phyloP scores from a whole-genome alignment of 2,329 filamentous ascomycete genomes.

The Penicillium sp. region DNA sequence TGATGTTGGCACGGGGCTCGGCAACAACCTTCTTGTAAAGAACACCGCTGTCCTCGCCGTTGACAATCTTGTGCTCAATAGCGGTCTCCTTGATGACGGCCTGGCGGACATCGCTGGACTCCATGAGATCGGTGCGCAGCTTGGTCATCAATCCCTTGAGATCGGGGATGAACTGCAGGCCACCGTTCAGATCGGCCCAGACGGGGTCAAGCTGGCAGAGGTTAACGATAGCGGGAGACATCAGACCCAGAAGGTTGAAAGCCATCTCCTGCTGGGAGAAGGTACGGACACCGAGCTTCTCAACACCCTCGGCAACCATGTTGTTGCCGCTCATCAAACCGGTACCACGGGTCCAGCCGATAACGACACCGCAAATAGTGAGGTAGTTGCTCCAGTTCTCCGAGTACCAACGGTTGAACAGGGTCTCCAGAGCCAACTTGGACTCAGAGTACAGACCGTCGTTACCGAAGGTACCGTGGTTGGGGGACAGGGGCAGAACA shows the following conservation, averaged over 20 bases:
- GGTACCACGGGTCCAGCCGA: constrained; percentile 98
- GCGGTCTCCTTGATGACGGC: constrained; percentile 95
- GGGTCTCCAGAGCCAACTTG: constrained; percentile 92
- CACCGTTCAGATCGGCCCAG: constrained; percentile 96
- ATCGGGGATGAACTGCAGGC: constrained; percentile 95
- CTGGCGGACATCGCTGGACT: constrained; percentile 89
- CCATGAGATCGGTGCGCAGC: constrained; percentile 91
- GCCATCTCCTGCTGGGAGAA: constrained; percentile 99
- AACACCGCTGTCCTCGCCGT: constrained; percentile 88
- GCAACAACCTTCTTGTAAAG: constrained; percentile 94
- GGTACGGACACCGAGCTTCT: constrained; percentile 94
- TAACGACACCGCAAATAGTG: constrained; percentile 96
- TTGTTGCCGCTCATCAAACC: constrained; percentile 99
- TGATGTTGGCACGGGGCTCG: constrained; percentile 94
- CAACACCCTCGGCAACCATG: constrained; percentile 93
- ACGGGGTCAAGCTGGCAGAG: constrained; percentile 95
- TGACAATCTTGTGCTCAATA: constrained; percentile 96
- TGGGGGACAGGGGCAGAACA: constrained; percentile 92
- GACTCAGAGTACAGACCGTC: constrained; percentile 98
- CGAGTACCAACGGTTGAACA: constrained; percentile 98
- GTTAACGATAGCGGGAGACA: constrained; percentile 92
- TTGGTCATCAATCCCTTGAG: constrained; percentile 92
- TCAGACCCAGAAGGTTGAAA: constrained; percentile 94
- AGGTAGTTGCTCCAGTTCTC: constrained; percentile 98
- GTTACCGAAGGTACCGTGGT: constrained; percentile 97